These are phyloP conservation scores for Zychaea mexicana DNA, from an alignment of 371 early-diverging fungal species.

Conservation along the genomic window DNA sequence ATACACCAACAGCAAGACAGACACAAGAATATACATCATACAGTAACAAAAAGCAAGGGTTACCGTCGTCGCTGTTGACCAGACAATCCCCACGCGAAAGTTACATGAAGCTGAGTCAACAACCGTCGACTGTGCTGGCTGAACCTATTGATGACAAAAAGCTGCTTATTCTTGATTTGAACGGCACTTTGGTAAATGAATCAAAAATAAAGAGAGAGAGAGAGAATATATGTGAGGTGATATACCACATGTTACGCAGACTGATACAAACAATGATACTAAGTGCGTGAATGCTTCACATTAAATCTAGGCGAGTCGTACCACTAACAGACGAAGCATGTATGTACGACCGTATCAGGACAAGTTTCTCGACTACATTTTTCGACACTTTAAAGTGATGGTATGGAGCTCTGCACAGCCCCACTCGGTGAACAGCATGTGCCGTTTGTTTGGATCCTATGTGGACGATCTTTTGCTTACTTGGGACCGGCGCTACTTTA, in stretches of 20 bases:
- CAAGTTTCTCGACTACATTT: slow-evolving; percentile 63
- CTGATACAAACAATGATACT: no score
- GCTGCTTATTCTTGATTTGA: slow-evolving; percentile 72
- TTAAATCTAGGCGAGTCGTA: neutral
- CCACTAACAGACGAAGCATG: slow-evolving; percentile 23
- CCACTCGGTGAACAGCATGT: slow-evolving; percentile 60
- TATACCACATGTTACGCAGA: no score
- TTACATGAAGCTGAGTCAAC: neutral
- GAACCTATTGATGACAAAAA: neutral
- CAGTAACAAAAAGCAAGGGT: neutral
- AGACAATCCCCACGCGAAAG: neutral
- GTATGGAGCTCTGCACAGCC: slow-evolving; percentile 80
- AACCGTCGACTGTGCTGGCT: slow-evolving; percentile 1
- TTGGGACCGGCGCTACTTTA: slow-evolving; percentile 68
- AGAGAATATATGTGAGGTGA: neutral
- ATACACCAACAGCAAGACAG: neutral
- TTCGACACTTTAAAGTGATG: slow-evolving; percentile 69
- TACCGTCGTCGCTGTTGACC: neutral
- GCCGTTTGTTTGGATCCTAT: slow-evolving; percentile 48
- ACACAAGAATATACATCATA: neutral
- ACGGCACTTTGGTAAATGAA: slow-evolving; percentile 70
- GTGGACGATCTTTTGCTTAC: slow-evolving; percentile 40
- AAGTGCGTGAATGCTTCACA: no score
- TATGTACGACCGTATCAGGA: slow-evolving; percentile 57
- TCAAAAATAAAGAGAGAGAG: neutral